Base-by-base conservation (phyloP, 2,329 filamentous ascomycete species). In the Nakataea oryzae region DNA sequence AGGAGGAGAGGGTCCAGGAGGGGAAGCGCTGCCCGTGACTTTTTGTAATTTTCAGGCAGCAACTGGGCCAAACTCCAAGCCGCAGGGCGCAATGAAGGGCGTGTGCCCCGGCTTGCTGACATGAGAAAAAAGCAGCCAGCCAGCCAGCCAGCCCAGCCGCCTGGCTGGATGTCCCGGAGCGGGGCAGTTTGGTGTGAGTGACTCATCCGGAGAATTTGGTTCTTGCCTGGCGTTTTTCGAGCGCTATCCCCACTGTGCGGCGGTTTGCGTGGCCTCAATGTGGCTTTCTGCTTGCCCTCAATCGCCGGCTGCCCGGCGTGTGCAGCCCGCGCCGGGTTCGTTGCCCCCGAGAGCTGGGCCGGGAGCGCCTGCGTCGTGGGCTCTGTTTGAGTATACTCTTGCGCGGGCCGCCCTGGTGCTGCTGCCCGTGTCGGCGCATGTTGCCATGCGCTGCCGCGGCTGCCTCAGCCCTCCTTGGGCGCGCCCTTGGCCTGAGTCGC, bases 1-100 rank as follows among this genome's bases (percentile, higher is more conserved):
- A 63, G 56, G 63, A 65, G 66, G 64, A 64, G 63, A 67, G 64
- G 65, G 58, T 47, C 61, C n/a, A 63, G 68, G 67, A 69, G 69
- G 68, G 68, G 69, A 67, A 66, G 66, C 68, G 69, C 68, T 70
- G 67, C 64, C 62, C 63, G 62, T 68, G 67, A 65, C 70, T 62
- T 74, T 77, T 75, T 78, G 75, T 78, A 75, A 74, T 74, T 76
- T 72, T 77, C 75, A 79, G 77, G 77, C 77, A 79, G 72, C 74
- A 73, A 78, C 65, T 32, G 60, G 32, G 62, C 63, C 62, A 58
- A 62, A 64, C 57, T 26, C 34, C 58, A 59, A 59, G 28, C 58
- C n/a, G 14, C 8, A 50, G 21, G 41, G 41, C 34, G 41, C 41
- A n/a, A n/a, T 17, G 41, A 29, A 57, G 60, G 60, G 54, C 27